A percentile compares a stretch with the other conserved stretches of the same genome.
These are phyloP conservation scores for Kwoniella newhampshirensis DNA, from an alignment of 768 basidiomycete genomes.

Conservation along the genomic window DNA sequence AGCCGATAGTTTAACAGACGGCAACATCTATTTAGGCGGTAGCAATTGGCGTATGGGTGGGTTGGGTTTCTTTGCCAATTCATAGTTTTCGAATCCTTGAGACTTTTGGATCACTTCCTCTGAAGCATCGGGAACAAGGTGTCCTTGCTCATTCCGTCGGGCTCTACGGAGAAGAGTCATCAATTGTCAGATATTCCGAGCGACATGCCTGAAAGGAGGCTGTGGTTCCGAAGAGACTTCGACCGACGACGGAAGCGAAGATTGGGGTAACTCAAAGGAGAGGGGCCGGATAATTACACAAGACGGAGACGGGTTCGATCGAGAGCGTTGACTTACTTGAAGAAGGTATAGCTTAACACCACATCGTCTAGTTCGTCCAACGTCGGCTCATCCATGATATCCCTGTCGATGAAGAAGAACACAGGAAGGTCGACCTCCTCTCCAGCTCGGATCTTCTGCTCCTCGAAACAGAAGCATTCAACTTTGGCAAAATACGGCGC, in stretches of 20 bases:
- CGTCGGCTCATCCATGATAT: constrained; percentile 86
- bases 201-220: constrained; percentile 6
- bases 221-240: no score
- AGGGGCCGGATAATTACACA: no score
- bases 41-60: no score
- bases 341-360: constrained; percentile 95
- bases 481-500: constrained; percentile 99
- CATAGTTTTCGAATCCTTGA: constrained; percentile 60
- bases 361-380: constrained; percentile 85
- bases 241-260: no score
- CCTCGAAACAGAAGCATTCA: constrained; percentile 99
- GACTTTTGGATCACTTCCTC: constrained; percentile 77
- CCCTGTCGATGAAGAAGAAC: constrained; percentile 97
- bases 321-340: constrained; percentile 65
- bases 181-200: neutral
- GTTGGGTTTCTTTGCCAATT: constrained; percentile 47
- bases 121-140: constrained; percentile 84
- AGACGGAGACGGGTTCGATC: no score
- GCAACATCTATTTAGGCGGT: no score
- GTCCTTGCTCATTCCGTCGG: constrained; percentile 76
- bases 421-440: constrained; percentile 99
- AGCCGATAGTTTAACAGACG: no score
- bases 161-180: constrained; percentile 60
- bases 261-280: no score
- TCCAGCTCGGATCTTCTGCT: constrained; percentile 87